phyloP scores from a whole-genome alignment of 768 basidiomycete species.

The Termitomyces sp. region DNA sequence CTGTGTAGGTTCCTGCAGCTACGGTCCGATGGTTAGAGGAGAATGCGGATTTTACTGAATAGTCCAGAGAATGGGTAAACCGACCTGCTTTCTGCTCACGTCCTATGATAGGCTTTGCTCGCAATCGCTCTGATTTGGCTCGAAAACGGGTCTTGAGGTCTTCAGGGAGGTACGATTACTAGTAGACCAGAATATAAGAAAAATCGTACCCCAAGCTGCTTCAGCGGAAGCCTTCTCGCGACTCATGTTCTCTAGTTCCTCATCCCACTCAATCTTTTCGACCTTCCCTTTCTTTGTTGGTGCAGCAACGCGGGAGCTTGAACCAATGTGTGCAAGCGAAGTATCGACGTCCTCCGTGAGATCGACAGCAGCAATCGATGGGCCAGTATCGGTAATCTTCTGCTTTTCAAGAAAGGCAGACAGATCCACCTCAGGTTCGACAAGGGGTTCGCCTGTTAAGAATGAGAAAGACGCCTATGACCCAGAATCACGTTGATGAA shows the following conservation, averaged over 20 bases:
- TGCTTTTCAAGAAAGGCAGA: slow-evolving; percentile 66
- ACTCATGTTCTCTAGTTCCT: slow-evolving; percentile 57
- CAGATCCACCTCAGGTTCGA: slow-evolving; percentile 73
- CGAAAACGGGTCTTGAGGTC: slow-evolving; percentile 59
- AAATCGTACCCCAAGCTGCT: slow-evolving; percentile 61
- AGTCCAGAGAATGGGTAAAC: neutral
- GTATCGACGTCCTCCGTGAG: slow-evolving; percentile 54
- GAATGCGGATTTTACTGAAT: neutral
- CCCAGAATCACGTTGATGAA: neutral
- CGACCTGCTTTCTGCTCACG: slow-evolving; percentile 38
- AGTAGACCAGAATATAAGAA: neutral
- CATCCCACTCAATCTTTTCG: slow-evolving; percentile 66
- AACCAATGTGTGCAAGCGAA: slow-evolving; percentile 50
- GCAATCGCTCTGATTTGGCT: slow-evolving; percentile 49
- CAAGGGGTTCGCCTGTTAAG: slow-evolving; percentile 55
- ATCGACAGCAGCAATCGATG: slow-evolving; percentile 15
- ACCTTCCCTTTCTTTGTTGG: slow-evolving; percentile 59
- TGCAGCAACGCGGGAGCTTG: slow-evolving; percentile 17
- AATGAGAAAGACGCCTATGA: neutral
- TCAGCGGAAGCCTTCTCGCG: slow-evolving; percentile 73
- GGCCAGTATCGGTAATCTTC: slow-evolving; percentile 38
- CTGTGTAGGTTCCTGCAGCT: slow-evolving; percentile 9
- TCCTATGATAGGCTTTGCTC: slow-evolving; percentile 26
- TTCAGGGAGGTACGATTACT: slow-evolving; percentile 17
- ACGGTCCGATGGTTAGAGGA: neutral